Evolutionary conservation across 2,329 filamentous ascomycete species (phyloP).

Genomic region (Colletotrichum costaricense): DNA sequence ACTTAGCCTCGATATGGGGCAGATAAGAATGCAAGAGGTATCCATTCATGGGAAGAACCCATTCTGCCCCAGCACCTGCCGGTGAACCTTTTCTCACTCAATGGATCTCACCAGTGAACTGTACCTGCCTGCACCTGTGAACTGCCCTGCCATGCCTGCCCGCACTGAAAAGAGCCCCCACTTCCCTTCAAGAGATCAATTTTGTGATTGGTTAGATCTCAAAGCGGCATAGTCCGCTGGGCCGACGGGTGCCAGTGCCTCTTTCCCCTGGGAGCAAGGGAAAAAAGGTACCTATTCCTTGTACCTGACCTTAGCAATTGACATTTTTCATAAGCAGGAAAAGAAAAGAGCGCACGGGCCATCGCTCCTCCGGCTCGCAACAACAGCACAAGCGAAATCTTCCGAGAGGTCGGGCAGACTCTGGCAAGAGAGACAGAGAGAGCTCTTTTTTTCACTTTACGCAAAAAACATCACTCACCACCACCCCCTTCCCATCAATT

Average conservation of each 20-base stretch:
- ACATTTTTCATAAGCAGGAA: constrained; percentile 18
- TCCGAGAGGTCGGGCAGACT: constrained; percentile 50
- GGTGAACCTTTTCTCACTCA: neutral
- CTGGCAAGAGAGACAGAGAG: constrained; percentile 15
- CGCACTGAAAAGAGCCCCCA: neutral
- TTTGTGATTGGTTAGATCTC: constrained; percentile 9
- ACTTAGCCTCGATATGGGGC: neutral
- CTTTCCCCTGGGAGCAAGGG: neutral
- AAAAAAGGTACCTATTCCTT: constrained; percentile 1
- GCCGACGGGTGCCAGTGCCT: neutral
- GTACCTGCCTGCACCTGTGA: neutral
- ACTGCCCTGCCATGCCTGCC: too few relatives aligned
- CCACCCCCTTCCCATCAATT: constrained; percentile 48
- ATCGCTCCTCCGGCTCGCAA: constrained; percentile 35
- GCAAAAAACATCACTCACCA: constrained; percentile 35
- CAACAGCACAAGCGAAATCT: constrained; percentile 51
- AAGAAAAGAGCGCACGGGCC: constrained; percentile 22
- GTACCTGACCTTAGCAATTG: neutral
- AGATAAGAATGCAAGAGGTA: neutral
- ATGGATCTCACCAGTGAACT: neutral
- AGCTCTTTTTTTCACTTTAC: constrained; percentile 38
- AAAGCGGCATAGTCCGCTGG: constrained; percentile 20
- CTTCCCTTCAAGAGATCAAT: neutral
- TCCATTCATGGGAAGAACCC: neutral
- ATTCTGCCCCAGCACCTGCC: neutral